A percentile compares a stretch with the other conserved stretches of the same genome.
These are phyloP conservation scores for Nigrospora sphaerica DNA, from an alignment of 2,329 filamentous ascomycete species.

Conservation along the genomic window DNA sequence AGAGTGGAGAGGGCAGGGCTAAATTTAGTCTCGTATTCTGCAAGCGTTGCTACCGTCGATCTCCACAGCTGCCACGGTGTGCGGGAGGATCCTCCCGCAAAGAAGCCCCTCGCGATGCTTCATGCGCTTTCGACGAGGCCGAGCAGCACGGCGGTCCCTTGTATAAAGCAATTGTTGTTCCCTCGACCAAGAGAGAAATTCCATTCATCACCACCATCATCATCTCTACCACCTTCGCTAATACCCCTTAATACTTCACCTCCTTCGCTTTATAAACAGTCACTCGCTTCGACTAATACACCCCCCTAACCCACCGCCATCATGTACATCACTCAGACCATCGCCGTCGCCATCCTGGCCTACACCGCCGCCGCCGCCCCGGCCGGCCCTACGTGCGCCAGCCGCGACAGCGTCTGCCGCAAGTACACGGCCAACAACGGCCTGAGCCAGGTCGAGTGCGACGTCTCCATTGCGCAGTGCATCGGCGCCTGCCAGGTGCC, in stretches of 20 bases:
- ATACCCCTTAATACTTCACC: not conserved
- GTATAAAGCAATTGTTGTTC: not conserved
- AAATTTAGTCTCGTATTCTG: slow-evolving; percentile 1
- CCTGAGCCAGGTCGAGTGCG: not conserved
- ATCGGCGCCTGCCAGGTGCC: not conserved
- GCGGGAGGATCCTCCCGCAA: not conserved
- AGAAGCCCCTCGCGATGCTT: not conserved
- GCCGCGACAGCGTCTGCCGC: not conserved
- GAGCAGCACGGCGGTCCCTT: not conserved
- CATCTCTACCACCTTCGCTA: not conserved
- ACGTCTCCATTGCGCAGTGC: not conserved
- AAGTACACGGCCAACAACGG: slow-evolving; percentile 1
- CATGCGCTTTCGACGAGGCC: not conserved
- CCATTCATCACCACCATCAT: not conserved
- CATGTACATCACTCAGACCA: not conserved
- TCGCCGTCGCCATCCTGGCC: not conserved
- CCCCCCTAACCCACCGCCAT: not conserved
- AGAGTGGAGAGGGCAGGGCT: not conserved
- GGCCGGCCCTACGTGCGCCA: not conserved
- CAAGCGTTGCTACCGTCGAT: not conserved
- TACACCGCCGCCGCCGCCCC: slow-evolving; percentile 1
- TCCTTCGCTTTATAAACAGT: not conserved
- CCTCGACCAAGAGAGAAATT: not conserved
- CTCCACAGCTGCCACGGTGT: not conserved
- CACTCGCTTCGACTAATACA: not conserved